A percentile compares a stretch with the other conserved stretches of the same genome.
Conservation (phyloP, 805 yeast genomes). For the Sungouiella blattae region DNA sequence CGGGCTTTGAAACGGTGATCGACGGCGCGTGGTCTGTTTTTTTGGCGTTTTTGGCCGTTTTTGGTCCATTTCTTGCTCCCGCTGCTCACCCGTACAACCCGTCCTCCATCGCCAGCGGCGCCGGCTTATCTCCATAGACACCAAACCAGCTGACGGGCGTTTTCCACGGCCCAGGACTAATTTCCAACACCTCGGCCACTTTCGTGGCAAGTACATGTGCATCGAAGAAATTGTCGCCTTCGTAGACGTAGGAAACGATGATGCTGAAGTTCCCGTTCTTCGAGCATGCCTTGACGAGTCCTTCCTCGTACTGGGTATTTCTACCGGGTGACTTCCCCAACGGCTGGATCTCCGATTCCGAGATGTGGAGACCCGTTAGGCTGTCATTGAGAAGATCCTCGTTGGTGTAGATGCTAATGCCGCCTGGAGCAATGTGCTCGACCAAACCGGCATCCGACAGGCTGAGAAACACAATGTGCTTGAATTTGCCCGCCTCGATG, state of each 20-base stretch:
- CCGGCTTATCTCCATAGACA: slow-evolving; percentile 70
- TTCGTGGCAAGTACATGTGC: slow-evolving; percentile 51
- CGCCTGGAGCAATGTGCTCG: slow-evolving; percentile 20
- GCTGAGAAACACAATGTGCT: slow-evolving; percentile 55
- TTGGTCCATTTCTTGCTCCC: background rate
- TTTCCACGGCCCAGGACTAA: slow-evolving; percentile 29
- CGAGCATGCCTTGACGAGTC: slow-evolving; percentile 9
- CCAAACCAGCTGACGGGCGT: slow-evolving; percentile 82
- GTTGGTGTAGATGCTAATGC: slow-evolving; percentile 23
- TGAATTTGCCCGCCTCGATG: slow-evolving; percentile 37
- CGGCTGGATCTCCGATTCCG: slow-evolving; percentile 7
- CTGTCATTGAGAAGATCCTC: slow-evolving; percentile 32
- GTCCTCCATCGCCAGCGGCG: slow-evolving; percentile 67
- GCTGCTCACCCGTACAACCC: slow-evolving; percentile 62
- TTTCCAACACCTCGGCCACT: slow-evolving; percentile 24
- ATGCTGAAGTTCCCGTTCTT: slow-evolving; percentile 27
- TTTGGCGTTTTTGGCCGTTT: no score
- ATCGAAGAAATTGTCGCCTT: slow-evolving; percentile 83
- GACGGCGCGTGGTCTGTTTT: no score
- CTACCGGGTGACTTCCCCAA: slow-evolving; percentile 3
- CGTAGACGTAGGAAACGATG: slow-evolving; percentile 67
- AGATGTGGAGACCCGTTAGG: slow-evolving; percentile 25
- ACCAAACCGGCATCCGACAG: slow-evolving; percentile 66
- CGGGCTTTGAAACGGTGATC: no score
- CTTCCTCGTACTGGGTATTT: slow-evolving; percentile 8